Evolutionary conservation across 2,329 filamentous ascomycete species (phyloP).

Genomic region (Ophiostoma novo-ulmi): DNA sequence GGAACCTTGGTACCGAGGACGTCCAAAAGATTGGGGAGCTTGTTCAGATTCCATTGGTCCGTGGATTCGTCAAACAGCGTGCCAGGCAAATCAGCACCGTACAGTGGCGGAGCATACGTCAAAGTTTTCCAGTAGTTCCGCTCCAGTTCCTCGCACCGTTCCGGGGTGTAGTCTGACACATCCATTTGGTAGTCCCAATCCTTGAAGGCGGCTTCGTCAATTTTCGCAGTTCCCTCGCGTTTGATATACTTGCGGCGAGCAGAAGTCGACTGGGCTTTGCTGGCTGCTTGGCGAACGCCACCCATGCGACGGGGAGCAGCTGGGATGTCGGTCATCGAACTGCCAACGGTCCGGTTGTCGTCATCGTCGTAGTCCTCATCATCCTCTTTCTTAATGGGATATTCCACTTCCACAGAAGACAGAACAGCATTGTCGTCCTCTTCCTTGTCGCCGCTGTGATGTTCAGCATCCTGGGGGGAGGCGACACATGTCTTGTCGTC

Average conservation of each 20-base stretch:
- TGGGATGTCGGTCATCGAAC: constrained; percentile 29
- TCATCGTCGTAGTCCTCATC: constrained; percentile 41
- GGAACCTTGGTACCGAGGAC: constrained; percentile 93
- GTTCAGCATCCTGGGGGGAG: constrained; percentile 18
- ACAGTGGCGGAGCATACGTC: constrained; percentile 89
- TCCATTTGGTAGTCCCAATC: constrained; percentile 88
- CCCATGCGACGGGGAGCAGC: constrained; percentile 43
- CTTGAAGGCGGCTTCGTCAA: constrained; percentile 87
- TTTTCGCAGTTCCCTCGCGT: constrained; percentile 67
- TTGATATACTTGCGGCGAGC: constrained; percentile 82
- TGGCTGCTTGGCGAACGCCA: constrained; percentile 46
- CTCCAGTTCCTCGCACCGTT: constrained; percentile 91
- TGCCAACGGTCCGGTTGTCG: constrained; percentile 30
- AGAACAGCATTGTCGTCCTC: constrained; percentile 37
- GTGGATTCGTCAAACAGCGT: constrained; percentile 86
- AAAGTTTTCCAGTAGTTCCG: constrained; percentile 95
- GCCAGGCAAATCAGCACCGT: constrained; percentile 93
- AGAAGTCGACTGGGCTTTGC: constrained; percentile 68
- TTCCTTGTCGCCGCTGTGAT: constrained; percentile 30
- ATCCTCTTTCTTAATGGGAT: constrained; percentile 39
- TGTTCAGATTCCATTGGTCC: constrained; percentile 88
- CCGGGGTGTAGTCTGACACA: constrained; percentile 79
- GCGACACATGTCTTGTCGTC: constrained; percentile 27
- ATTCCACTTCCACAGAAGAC: constrained; percentile 49
- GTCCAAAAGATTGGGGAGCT: constrained; percentile 87